Evolutionary conservation across 1,284 basidiomycete species (phyloP), one percentile per base, ranked within the genome.

Genomic region (Papiliotrema fonsecae): DNA sequence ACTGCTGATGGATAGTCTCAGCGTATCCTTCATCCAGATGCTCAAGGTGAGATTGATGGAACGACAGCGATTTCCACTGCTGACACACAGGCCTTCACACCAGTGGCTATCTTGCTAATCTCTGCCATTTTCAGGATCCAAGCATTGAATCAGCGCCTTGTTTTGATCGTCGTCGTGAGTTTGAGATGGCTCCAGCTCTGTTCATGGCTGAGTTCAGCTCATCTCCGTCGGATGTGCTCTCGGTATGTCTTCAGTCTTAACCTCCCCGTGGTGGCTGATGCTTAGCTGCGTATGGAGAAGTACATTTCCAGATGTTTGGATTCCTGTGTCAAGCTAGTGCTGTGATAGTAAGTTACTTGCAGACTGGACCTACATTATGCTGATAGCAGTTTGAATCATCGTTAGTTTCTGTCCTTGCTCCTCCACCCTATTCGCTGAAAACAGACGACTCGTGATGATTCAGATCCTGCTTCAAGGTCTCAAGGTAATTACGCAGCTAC

Each of bases 21-120:
- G 84, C 59, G 88, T 97, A 10, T 85, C 90, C 0, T 97, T 94
- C 75, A 97, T 97, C 58, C 94, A 98, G 72, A 97, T 97, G 93
- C 84, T 96, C 74, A 96, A 96, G 82, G 88, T 86, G 50, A 39
- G 61, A 11, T 35, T 46, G 16, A 35, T n/a, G n/a, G n/a, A n/a
- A n/a, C n/a, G n/a, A n/a, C n/a, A n/a, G n/a, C n/a, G n/a, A n/a
- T n/a, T n/a, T n/a, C n/a, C n/a, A n/a, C n/a, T n/a, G n/a, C n/a
- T n/a, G n/a, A n/a, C n/a, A n/a, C n/a, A 5, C 63, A 91, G 86
- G 92, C 93, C 7, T 97, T 97, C 76, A 88, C 81, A 1, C 91
- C 93, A 0, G 93, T 97, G 11, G 87, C 91, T 0, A 94, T 97
- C 61, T 81, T 97, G 31, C 80, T 97, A 57, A 92, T 96, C 60